A percentile compares a stretch with the other conserved stretches of the same genome.
Evolutionary conservation across 2,329 filamentous ascomycete species (phyloP).

Genomic region (Ceratocystis alfenasii): DNA sequence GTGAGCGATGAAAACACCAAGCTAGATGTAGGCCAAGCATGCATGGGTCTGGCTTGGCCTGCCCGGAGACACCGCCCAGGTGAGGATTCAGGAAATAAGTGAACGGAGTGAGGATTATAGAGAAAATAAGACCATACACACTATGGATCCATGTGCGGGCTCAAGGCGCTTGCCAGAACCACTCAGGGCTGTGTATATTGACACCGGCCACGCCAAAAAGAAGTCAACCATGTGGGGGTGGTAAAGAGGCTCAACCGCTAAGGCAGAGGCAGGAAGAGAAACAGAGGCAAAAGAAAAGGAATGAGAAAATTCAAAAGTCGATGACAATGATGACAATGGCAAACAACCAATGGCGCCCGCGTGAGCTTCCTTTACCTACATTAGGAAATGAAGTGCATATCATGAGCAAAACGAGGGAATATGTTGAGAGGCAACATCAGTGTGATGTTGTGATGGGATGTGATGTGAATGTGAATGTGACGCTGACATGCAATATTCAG

Average conservation of each 20-base stretch:
- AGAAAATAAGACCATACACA: too few relatives aligned
- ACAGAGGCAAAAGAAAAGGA: too few relatives aligned
- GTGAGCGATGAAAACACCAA: background rate
- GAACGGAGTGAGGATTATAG: too few relatives aligned
- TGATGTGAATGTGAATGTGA: background rate
- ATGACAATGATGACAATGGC: too few relatives aligned
- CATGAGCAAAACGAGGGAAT: too few relatives aligned
- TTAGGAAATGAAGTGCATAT: too few relatives aligned
- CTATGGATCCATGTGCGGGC: background rate
- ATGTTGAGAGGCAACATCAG: too few relatives aligned
- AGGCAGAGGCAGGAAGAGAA: too few relatives aligned
- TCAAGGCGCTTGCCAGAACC: background rate
- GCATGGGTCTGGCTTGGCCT: background rate
- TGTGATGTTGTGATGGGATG: background rate
- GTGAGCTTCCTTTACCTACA: too few relatives aligned
- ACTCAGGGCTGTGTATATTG: background rate
- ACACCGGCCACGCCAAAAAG: background rate
- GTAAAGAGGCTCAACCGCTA: background rate
- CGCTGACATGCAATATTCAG: background rate
- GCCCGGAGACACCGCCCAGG: background rate
- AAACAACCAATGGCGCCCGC: too few relatives aligned
- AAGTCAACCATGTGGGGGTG: background rate
- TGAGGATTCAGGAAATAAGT: background rate
- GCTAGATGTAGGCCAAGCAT: background rate
- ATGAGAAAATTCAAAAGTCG: too few relatives aligned